These are phyloP conservation scores for Mycothermus thermophilus DNA, from an alignment of 495 filamentous ascomycete species.

Conservation along the genomic window DNA sequence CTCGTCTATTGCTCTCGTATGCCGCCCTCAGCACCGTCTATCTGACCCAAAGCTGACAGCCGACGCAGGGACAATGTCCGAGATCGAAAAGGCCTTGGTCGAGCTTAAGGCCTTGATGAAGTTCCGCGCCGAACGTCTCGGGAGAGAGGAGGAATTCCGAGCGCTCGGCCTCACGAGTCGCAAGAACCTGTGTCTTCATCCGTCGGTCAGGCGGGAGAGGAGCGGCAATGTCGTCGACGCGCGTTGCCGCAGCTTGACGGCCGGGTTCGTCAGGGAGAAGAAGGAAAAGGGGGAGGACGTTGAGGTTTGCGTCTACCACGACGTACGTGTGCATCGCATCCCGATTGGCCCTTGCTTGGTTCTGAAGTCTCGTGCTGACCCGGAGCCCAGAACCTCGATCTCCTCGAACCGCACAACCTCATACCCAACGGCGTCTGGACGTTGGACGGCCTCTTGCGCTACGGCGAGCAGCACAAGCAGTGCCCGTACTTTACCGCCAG, in stretches of 20 bases:
- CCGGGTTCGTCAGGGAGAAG: constrained; percentile 93
- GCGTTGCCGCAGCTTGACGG: constrained; percentile 85
- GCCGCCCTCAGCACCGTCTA: constrained; percentile 2
- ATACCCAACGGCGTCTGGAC: constrained; percentile 92
- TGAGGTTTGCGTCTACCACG: constrained; percentile 88
- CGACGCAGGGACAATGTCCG: constrained; percentile 60
- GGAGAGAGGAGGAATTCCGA: constrained; percentile 79
- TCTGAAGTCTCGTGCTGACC: constrained; percentile 4
- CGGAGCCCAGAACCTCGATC: constrained; percentile 61
- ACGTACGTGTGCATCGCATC: no score
- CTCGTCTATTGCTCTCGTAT: constrained; percentile 95
- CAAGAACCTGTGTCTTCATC: constrained; percentile 94
- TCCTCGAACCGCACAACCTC: constrained; percentile 85
- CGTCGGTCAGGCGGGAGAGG: constrained; percentile 88
- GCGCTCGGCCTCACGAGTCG: constrained; percentile 87
- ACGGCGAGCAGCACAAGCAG: constrained; percentile 90
- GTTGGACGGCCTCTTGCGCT: constrained; percentile 70
- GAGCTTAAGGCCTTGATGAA: constrained; percentile 92
- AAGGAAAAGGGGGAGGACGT: constrained; percentile 90
- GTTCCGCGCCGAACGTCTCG: constrained; percentile 74
- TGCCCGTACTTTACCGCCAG: constrained; percentile 95
- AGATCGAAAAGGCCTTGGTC: constrained; percentile 89
- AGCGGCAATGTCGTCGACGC: constrained; percentile 90
- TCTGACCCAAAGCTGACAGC: constrained; percentile 3
- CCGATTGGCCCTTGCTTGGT: neutral